Base-by-base conservation (phyloP, 495 filamentous ascomycete genomes). In the Penicillium manginii region DNA sequence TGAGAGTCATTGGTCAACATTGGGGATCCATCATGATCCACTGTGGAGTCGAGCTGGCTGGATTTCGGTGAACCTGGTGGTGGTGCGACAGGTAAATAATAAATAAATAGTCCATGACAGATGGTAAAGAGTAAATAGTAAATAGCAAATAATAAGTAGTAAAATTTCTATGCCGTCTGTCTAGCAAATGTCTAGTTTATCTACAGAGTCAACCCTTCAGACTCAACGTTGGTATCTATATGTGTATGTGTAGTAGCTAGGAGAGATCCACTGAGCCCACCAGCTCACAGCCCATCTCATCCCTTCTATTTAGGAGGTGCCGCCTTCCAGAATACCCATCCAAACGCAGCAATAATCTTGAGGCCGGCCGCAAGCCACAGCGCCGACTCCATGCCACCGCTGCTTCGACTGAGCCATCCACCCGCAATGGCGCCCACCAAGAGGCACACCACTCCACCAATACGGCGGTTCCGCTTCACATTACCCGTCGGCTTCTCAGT, bases 401-500 rank as follows among this genome's bases (percentile, higher is more conserved):
- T 62, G 60, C 76, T 85, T 53, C 78, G 75, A 67, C 81, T 80
- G 64, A 91, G 77, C 80, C 83, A 88, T 0, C 86, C 88, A 6
- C 87, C 86, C 0, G 74, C 67, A 51, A 91, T 84, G 0, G 83
- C 85, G 19, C 89, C 89, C 5, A 81, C 58, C 26, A 90, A 67
- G 37, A 89, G 70, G 15, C 76, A 71, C 0, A 85, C 62, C 14
- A 89, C 83, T 0, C 84, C 83, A 0, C 78, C 78, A 6, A 85
- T 64, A 21, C 89, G 76, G 22, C 87, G 71, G 68, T 90, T 88
- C 35, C 87, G 77, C 74, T 89, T 89, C 1, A 78, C 77, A 59
- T 89, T 90, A 53, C 77, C 64, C 39, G 63, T 71, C 8, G 78
- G 72, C 23, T 72, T 70, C 4, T 67, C 74, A 0, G 79, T 55